A percentile compares a stretch with the other conserved stretches of the same genome.
Conservation (phyloP, 2,329 filamentous ascomycete species). For the Cyclaneusma minus region DNA sequence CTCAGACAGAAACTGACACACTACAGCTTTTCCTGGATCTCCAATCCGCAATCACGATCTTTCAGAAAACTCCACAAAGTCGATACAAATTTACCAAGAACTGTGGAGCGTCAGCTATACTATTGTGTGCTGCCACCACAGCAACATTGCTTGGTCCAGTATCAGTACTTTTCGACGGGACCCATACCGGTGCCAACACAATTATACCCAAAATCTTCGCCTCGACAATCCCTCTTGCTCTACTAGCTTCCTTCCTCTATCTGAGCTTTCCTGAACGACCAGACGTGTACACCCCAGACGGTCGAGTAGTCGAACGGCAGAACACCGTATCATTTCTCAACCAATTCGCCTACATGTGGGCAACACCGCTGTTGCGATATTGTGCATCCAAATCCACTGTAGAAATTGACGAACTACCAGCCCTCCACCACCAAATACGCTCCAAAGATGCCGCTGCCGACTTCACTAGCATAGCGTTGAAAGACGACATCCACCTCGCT, state of each 20-base stretch:
- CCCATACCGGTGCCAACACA: no score
- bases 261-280: conserved; percentile 50
- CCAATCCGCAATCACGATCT: no score
- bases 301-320: conserved; percentile 44
- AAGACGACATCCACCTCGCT: conserved; percentile 25
- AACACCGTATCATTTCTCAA: conserved; percentile 41
- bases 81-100: no score
- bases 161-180: conserved; percentile 34
- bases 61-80: no score
- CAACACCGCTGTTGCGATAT: conserved; percentile 32
- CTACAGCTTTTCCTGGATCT: no score
- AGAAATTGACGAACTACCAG: conserved; percentile 43
- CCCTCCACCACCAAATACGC: conserved; percentile 36
- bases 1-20: no score
- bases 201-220: conserved; percentile 32
- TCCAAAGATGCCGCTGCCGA: conserved; percentile 29
- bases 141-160: no score
- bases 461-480: conserved; percentile 30
- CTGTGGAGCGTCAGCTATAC: no score
- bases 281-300: conserved; percentile 40
- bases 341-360: conserved; percentile 52
- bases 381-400: conserved; percentile 42
- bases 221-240: conserved; percentile 26
- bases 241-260: conserved; percentile 27
- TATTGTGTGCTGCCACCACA: no score